phyloP scores from a whole-genome alignment of 116 monocot genomes.

The Phalaenopsis hybrid region DNA sequence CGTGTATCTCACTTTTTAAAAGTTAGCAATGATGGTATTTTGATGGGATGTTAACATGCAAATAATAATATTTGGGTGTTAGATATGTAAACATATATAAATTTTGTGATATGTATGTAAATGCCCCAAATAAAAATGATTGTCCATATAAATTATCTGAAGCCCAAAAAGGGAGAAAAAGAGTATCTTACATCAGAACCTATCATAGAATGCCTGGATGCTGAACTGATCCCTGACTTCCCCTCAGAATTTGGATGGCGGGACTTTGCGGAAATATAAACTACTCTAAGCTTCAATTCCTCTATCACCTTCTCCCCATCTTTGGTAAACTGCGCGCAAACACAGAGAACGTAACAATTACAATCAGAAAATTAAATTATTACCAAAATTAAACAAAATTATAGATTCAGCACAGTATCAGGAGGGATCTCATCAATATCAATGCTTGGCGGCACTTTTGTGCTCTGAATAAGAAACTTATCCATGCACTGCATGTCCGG shows the following conservation, averaged over 20 bases:
- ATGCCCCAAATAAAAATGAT: too few relatives aligned
- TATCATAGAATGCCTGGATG: not conserved
- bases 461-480: slow-evolving; percentile 89
- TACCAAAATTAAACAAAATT: not conserved
- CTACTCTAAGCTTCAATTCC: slow-evolving; percentile 69
- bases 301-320: slow-evolving; percentile 66
- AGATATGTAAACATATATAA: too few relatives aligned
- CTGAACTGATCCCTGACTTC: slow-evolving; percentile 17
- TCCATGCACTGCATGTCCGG: slow-evolving; percentile 84
- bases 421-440: slow-evolving; percentile 81
- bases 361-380: not conserved
- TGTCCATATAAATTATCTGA: too few relatives aligned
- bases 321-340: slow-evolving; percentile 56
- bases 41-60: too few relatives aligned
- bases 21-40: too few relatives aligned
- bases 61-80: too few relatives aligned
- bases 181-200: not conserved
- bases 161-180: not conserved
- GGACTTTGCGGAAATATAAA: slow-evolving; percentile 27
- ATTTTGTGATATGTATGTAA: too few relatives aligned
- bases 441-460: slow-evolving; percentile 50
- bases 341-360: slow-evolving; percentile 8
- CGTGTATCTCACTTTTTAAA: too few relatives aligned
- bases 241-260: slow-evolving; percentile 18
- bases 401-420: slow-evolving; percentile 41